Evolutionary conservation across 2,329 filamentous ascomycete genomes (phyloP).

Genomic region (Colletotrichum neosansevieriae): DNA sequence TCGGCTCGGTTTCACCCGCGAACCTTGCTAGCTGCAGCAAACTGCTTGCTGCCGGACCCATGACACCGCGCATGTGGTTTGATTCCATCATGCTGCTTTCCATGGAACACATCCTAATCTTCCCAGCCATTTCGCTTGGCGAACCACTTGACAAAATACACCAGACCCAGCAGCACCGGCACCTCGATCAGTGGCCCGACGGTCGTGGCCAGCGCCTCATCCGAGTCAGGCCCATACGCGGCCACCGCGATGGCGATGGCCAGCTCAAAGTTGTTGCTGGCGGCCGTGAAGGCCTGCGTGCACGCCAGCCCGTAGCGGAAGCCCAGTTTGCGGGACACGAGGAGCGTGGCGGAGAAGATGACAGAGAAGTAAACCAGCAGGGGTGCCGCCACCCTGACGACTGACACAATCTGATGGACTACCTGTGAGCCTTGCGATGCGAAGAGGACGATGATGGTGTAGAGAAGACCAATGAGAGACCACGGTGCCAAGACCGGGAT

Average conservation of each 20-base stretch:
- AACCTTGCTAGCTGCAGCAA: conserved; percentile 24
- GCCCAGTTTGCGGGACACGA: conserved; percentile 71
- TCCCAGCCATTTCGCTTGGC: conserved; percentile 68
- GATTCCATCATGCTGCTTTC: not conserved
- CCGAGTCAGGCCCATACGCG: conserved; percentile 80
- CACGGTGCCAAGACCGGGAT: conserved; percentile 77
- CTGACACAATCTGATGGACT: conserved; percentile 85
- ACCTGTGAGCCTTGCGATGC: conserved; percentile 83
- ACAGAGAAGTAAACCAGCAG: conserved; percentile 83
- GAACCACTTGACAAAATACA: conserved; percentile 77
- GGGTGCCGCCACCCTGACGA: conserved; percentile 84
- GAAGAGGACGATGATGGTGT: conserved; percentile 89
- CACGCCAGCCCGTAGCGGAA: conserved; percentile 78
- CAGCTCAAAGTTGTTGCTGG: conserved; percentile 94
- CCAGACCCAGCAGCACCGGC: conserved; percentile 80
- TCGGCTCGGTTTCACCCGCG: conserved; percentile 16
- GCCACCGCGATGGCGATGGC: conserved; percentile 90
- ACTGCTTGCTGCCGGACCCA: conserved; percentile 8
- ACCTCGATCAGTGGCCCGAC: conserved; percentile 91
- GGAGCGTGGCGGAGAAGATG: conserved; percentile 79
- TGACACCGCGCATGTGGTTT: conserved; percentile 28
- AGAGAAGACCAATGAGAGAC: conserved; percentile 85
- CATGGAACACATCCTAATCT: conserved; percentile 43
- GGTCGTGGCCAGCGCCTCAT: conserved; percentile 84
- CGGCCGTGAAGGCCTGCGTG: conserved; percentile 89